A percentile compares a stretch with the other conserved stretches of the same genome.
phyloP scores from a whole-genome alignment of 2,329 filamentous ascomycete species.

The Fusarium decemcellulare region DNA sequence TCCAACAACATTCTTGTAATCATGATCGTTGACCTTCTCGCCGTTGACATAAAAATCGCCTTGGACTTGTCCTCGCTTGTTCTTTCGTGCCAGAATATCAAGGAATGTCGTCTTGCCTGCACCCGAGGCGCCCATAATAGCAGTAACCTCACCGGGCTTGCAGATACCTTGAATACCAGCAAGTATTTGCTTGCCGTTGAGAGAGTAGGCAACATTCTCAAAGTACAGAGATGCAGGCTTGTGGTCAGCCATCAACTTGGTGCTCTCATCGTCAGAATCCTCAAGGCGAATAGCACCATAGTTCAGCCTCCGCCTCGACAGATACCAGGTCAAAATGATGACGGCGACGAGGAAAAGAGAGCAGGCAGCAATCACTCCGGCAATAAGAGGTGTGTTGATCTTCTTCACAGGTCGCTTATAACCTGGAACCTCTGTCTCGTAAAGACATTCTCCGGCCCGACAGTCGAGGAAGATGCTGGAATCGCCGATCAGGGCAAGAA shows the following conservation, averaged over 20 bases:
- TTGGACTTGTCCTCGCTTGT: constrained; percentile 85
- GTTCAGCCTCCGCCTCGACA: constrained; percentile 80
- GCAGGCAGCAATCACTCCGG: constrained; percentile 89
- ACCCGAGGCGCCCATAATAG: constrained; percentile 98
- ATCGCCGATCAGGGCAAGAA: constrained; percentile 91
- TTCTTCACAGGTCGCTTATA: constrained; percentile 90
- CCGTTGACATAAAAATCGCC: constrained; percentile 96
- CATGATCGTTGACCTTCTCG: constrained; percentile 85
- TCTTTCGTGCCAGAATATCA: constrained; percentile 96
- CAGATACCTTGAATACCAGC: constrained; percentile 85
- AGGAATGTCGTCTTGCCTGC: constrained; percentile 98
- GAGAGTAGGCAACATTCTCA: constrained; percentile 85
- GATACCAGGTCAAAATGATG: constrained; percentile 88
- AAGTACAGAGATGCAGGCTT: constrained; percentile 92
- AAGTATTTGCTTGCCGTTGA: constrained; percentile 92
- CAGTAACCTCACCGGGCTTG: constrained; percentile 94
- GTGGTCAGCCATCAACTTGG: constrained; percentile 91
- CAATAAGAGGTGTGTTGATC: constrained; percentile 97
- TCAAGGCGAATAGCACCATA: constrained; percentile 86
- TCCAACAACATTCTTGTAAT: constrained; percentile 93
- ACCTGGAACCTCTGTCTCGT: constrained; percentile 92
- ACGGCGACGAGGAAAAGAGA: constrained; percentile 91
- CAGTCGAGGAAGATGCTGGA: constrained; percentile 88
- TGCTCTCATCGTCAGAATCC: constrained; percentile 89
- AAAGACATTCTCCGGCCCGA: constrained; percentile 90